Conservation (phyloP, 2,329 filamentous ascomycete species). For the Neospermospora avenae region DNA sequence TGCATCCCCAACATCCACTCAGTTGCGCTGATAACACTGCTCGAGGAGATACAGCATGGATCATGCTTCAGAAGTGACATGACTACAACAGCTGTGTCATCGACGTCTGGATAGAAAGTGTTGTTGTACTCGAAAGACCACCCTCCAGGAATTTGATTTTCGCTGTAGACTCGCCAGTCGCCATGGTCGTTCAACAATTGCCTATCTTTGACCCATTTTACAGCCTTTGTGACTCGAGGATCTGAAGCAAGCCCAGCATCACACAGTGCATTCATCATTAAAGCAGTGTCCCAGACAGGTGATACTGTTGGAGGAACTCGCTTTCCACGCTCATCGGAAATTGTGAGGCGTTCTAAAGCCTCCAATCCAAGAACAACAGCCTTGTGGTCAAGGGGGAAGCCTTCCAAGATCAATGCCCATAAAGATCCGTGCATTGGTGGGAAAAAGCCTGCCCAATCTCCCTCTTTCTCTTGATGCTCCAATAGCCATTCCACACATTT, state of each 20-base stretch:
- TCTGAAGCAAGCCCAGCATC: conserved; percentile 20
- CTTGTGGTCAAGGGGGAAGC: conserved; percentile 25
- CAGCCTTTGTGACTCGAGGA: not conserved
- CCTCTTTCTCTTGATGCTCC: conserved; percentile 32
- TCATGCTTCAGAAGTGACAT: conserved; percentile 32
- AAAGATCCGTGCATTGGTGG: conserved; percentile 33
- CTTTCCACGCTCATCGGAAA: conserved; percentile 30
- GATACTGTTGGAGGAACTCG: conserved; percentile 32
- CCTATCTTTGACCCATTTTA: conserved; percentile 23
- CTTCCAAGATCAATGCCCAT: conserved; percentile 34
- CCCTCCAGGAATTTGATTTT: conserved; percentile 27
- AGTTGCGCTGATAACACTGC: not conserved
- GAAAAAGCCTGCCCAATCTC: conserved; percentile 35
- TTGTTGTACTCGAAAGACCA: conserved; percentile 36
- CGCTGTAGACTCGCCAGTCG: conserved; percentile 33
- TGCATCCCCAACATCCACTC: conserved; percentile 38
- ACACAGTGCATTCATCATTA: conserved; percentile 35
- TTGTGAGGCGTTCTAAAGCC: conserved; percentile 32
- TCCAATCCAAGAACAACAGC: conserved; percentile 26
- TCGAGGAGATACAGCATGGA: not conserved
- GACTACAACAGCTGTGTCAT: conserved; percentile 36
- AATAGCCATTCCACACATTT: conserved; percentile 34
- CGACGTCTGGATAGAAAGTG: conserved; percentile 35
- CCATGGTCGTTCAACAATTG: conserved; percentile 30
- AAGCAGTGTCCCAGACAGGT: conserved; percentile 37